Base-by-base conservation (phyloP, 352 stramenopile genomes). In the Globisporangium cederbergense region DNA sequence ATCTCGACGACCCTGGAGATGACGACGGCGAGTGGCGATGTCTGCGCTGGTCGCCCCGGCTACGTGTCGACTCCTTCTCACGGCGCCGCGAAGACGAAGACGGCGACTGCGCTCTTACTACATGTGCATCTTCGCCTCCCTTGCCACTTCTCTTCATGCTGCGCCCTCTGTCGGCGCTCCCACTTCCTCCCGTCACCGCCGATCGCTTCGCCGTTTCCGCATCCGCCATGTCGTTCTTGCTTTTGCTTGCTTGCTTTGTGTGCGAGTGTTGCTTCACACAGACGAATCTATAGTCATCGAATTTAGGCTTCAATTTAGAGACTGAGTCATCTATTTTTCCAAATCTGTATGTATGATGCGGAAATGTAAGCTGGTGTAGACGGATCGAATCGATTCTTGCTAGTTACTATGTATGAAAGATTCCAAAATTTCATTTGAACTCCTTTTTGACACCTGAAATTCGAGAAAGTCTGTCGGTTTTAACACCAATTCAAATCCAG, bases 1-100 rank as follows among this genome's bases (percentile, higher is more conserved):
- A 68, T 20, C 59, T 16, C 13, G 62, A 62, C 25, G 49, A 43
- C 57, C 25, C 56, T 16, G 56, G 28, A 13, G 52, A 58, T 16
- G 42, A 58, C 25, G 42, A 54, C n/a, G 56, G 18, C 14, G 52
- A 42, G 14, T 18, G 52, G 43, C 18, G 57, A n/a, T 18, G 57
- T 34, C 46, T 40, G 6, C 43, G 45, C 40, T 62, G 22, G 22
- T 62, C 57, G 1, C 28, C 30, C 53, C 18, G 30, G 13, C 52
- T n/a, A 9, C 52, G 52, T 18, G 52, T 45, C 52, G 52, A 28
- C 14, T 58, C 30, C 36, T 42, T 58, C 30, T 11, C 32, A 18
- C n/a, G 52, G 30, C 3, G 56, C 5, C 22, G n/a, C 40, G 40
- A 20, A 2, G 38, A 25, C n/a, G 34, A 28, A 28, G 25, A 49